phyloP scores from a whole-genome alignment of 2,329 filamentous ascomycete species.

The Phoma sp. region DNA sequence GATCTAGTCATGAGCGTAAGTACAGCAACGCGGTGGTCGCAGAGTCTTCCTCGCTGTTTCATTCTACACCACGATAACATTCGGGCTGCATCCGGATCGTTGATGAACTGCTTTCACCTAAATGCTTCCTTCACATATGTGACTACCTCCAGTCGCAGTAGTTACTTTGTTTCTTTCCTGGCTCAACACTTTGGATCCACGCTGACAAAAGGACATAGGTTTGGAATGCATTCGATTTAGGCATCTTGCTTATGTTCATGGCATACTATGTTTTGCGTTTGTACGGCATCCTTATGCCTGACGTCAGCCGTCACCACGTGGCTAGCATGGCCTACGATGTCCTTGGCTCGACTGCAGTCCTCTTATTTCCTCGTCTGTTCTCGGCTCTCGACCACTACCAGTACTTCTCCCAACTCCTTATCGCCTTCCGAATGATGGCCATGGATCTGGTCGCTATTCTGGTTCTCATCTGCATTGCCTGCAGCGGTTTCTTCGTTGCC shows the following conservation, averaged over 20 bases:
- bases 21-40: slow-evolving; percentile 53
- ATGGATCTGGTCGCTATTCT: slow-evolving; percentile 86
- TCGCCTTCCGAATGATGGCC: slow-evolving; percentile 93
- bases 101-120: no score
- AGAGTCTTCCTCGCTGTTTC: no score
- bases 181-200: no score
- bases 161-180: no score
- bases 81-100: no score
- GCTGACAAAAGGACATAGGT: slow-evolving; percentile 55
- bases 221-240: slow-evolving; percentile 95
- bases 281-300: slow-evolving; percentile 84
- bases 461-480: slow-evolving; percentile 82
- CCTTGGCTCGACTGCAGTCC: slow-evolving; percentile 86
- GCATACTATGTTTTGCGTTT: slow-evolving; percentile 89
- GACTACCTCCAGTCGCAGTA: no score
- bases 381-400: slow-evolving; percentile 93
- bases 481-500: slow-evolving; percentile 94
- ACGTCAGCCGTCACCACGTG: slow-evolving; percentile 70
- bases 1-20: slow-evolving; percentile 82
- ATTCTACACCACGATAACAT: no score
- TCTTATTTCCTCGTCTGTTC: slow-evolving; percentile 89
- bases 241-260: slow-evolving; percentile 83
- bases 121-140: no score
- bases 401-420: slow-evolving; percentile 93
- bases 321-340: slow-evolving; percentile 91